Conservation (phyloP, 345 rosid species). For the Citrus mangshanensis region DNA sequence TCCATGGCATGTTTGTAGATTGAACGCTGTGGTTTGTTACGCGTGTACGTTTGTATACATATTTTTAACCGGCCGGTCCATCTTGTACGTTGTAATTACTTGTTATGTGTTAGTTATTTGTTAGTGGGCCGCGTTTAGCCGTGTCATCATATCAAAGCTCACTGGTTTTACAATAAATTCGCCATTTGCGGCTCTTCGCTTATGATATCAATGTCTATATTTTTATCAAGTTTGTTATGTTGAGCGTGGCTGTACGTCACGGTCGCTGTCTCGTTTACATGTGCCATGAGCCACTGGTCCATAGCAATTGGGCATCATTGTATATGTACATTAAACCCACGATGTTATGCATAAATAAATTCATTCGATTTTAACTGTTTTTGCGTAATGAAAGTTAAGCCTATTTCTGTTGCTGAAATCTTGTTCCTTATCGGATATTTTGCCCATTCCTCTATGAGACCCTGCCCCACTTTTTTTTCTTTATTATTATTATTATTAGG, state of each 20-base stretch:
- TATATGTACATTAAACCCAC: background rate
- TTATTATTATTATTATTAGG: no score
- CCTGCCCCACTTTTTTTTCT: no score
- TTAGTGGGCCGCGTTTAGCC: background rate
- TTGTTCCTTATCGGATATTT: no score
- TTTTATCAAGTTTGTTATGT: background rate
- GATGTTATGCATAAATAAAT: background rate
- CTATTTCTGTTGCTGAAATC: no score
- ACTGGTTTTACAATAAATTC: constrained; percentile 1
- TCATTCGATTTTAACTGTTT: background rate
- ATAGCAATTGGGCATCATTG: background rate
- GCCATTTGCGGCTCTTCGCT: background rate
- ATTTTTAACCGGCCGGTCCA: background rate
- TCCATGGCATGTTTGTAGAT: constrained; percentile 53
- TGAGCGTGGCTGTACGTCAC: background rate
- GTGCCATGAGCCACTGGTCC: background rate
- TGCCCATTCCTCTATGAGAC: no score
- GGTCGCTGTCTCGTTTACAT: background rate
- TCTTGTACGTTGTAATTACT: no score
- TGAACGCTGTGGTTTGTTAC: background rate
- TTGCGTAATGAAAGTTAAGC: no score
- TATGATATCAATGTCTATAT: no score
- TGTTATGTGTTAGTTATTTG: background rate
- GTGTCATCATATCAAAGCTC: background rate
- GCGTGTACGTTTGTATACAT: background rate